Evolutionary conservation across 148 eudicot species (phyloP).

Genomic region (Vaccinium myrtillus): DNA sequence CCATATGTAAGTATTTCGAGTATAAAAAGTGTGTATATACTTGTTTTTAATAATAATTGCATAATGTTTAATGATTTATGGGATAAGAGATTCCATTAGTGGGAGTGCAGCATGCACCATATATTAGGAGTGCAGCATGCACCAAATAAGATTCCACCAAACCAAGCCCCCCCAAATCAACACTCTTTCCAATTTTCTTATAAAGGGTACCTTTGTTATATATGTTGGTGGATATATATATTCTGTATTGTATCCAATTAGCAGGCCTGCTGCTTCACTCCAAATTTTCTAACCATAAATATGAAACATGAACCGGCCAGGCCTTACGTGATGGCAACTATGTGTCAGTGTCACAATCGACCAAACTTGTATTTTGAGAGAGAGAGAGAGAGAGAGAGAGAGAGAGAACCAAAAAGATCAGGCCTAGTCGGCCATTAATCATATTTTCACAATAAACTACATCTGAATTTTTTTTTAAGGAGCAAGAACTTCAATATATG

Average conservation of each 20-base stretch:
- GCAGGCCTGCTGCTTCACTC: slow-evolving; percentile 6
- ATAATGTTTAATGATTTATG: slow-evolving; percentile 11
- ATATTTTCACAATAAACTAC: too few relatives aligned
- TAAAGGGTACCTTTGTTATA: neutral
- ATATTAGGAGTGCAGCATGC: slow-evolving; percentile 5
- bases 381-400: too few relatives aligned
- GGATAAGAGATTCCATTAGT: slow-evolving; percentile 10
- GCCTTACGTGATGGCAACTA: too few relatives aligned
- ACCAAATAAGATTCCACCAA: slow-evolving; percentile 16
- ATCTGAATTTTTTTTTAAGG: too few relatives aligned
- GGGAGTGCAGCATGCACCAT: neutral
- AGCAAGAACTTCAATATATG: too few relatives aligned
- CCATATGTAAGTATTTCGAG: neutral
- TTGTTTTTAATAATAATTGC: neutral
- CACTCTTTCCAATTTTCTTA: neutral
- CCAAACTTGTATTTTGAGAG: too few relatives aligned
- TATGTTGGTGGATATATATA: neutral
- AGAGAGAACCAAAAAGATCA: too few relatives aligned
- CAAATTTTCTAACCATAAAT: neutral
- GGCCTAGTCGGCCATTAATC: too few relatives aligned
- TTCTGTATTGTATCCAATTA: slow-evolving; percentile 14
- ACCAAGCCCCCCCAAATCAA: neutral
- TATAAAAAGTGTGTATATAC: neutral
- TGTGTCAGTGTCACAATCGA: too few relatives aligned
- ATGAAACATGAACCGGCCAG: neutral